Evolutionary conservation across 345 rosid species (phyloP), one percentile per base, ranked within the genome.

Genomic region (Eucalyptus curtisii): DNA sequence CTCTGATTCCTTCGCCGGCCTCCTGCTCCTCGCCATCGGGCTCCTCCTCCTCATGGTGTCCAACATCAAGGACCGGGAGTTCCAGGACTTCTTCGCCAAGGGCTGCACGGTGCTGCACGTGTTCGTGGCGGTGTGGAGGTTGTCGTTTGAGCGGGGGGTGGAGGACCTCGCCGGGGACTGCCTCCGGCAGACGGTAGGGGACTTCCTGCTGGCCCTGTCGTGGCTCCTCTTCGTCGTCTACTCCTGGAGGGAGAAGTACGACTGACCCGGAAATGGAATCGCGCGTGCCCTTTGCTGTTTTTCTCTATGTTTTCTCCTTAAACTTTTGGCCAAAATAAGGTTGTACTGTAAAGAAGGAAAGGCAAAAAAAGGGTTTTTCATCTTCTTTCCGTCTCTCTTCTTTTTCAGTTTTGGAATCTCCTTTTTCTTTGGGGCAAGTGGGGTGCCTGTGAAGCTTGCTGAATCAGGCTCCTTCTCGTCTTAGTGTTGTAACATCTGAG

Each of bases 231-330:
- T 96, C 76, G 93, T 96, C n/a, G 95, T 93, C 59, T 96, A 88
- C 92, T 92, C 96, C n/a, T 93, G 98, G 98, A 92, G 93, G 86
- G 98, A 96, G 88, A 96, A 93, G 93, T 95, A 96, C 88, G 97
- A 95, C 90, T 95, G 89, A 89, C 71, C 52, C 30, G 12, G 31
- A 40, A 47, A 13, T 14, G 45, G 82, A 40, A 37, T 37, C 47
- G 4, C 47, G 8, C 4, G 15, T 20, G 45, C 15, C 66, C n/a
- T 30, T 27, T 27, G 16, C 31, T 59, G 66, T 10, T 76, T 37
- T 76, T 37, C 40, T 22, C 82, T 37, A 3, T 37, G 12, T 59
- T 30, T 37, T 37, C 42, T 42, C 6, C 42, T 22, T 10, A 20
- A 19, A 3, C n/a, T 31, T 40, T 68, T 37, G 24, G 82, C 45